phyloP scores from a whole-genome alignment of 2,329 filamentous ascomycete species.

The Madurella fahalii region DNA sequence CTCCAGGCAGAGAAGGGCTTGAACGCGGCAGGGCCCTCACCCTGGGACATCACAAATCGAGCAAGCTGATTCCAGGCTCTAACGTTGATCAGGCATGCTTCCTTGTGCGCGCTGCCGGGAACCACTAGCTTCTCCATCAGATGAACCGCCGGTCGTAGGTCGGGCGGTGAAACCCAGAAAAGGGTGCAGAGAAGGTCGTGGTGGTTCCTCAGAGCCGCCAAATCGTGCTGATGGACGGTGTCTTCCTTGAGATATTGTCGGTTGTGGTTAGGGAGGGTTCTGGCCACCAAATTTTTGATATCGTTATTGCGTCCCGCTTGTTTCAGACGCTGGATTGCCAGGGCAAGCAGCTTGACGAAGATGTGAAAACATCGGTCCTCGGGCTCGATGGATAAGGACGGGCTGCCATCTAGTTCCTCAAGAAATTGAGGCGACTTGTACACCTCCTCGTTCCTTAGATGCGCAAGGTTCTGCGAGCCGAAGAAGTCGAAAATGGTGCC shows the following conservation, averaged over 20 bases:
- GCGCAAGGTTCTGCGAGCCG: constrained; percentile 55
- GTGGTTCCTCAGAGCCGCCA: constrained; percentile 63
- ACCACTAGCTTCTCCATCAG: constrained; percentile 57
- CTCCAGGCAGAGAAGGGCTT: constrained; percentile 54
- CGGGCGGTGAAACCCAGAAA: constrained; percentile 58
- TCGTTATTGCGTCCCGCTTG: constrained; percentile 50
- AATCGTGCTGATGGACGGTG: constrained; percentile 54
- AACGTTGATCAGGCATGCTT: constrained; percentile 61
- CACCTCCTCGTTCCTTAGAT: constrained; percentile 62
- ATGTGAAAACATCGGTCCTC: constrained; percentile 64
- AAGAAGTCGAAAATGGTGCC: constrained; percentile 66
- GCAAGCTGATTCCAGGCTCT: constrained; percentile 61
- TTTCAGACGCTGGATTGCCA: constrained; percentile 51
- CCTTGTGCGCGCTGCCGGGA: constrained; percentile 59
- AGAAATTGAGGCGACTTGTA: constrained; percentile 59
- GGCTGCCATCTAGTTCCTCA: constrained; percentile 46
- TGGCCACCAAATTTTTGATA: constrained; percentile 56
- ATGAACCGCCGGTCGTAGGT: constrained; percentile 49
- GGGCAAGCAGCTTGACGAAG: constrained; percentile 60
- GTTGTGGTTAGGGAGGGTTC: constrained; percentile 62
- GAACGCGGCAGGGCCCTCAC: constrained; percentile 39
- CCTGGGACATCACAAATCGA: constrained; percentile 51
- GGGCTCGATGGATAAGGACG: constrained; percentile 47
- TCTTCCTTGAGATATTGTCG: constrained; percentile 62
- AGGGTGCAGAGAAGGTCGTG: constrained; percentile 64